A percentile compares a stretch with the other conserved stretches of the same genome.
phyloP scores from a whole-genome alignment of 306 rosid genomes.

The Elaeagnus macrophylla region DNA sequence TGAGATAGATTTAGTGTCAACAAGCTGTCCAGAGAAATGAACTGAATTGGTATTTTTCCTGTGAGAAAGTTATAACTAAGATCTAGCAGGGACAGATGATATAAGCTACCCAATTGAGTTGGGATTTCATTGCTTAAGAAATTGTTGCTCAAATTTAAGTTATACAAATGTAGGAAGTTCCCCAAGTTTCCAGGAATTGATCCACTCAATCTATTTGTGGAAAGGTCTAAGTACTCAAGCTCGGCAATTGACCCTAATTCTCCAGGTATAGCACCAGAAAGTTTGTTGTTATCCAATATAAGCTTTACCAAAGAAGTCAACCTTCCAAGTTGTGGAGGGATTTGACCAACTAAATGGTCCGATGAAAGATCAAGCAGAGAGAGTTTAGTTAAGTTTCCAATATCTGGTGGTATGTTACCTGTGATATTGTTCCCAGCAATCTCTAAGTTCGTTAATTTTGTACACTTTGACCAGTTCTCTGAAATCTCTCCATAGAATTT shows the following conservation, averaged over 20 bases:
- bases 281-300: neutral
- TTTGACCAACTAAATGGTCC: slow-evolving; percentile 17
- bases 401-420: slow-evolving; percentile 30
- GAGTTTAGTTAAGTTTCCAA: slow-evolving; percentile 20
- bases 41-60: slow-evolving; percentile 21
- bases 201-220: slow-evolving; percentile 13
- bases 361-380: slow-evolving; percentile 15
- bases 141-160: slow-evolving; percentile 23
- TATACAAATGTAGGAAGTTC: neutral
- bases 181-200: slow-evolving; percentile 19
- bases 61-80: slow-evolving; percentile 27
- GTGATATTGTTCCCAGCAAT: slow-evolving; percentile 31
- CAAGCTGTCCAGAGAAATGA: slow-evolving; percentile 18
- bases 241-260: slow-evolving; percentile 5
- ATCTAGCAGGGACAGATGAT: slow-evolving; percentile 26
- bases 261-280: slow-evolving; percentile 15
- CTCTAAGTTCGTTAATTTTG: slow-evolving; percentile 18
- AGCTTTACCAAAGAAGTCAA: slow-evolving; percentile 3
- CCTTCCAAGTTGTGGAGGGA: slow-evolving; percentile 13
- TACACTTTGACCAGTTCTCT: slow-evolving; percentile 24
- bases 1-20: slow-evolving; percentile 31
- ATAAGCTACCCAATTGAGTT: slow-evolving; percentile 13
- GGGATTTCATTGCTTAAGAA: slow-evolving; percentile 22
- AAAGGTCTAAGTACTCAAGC: slow-evolving; percentile 12
- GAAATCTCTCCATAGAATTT: slow-evolving; percentile 30